phyloP scores from a whole-genome alignment of 305 asterid species.

The Rubia peregrina region DNA sequence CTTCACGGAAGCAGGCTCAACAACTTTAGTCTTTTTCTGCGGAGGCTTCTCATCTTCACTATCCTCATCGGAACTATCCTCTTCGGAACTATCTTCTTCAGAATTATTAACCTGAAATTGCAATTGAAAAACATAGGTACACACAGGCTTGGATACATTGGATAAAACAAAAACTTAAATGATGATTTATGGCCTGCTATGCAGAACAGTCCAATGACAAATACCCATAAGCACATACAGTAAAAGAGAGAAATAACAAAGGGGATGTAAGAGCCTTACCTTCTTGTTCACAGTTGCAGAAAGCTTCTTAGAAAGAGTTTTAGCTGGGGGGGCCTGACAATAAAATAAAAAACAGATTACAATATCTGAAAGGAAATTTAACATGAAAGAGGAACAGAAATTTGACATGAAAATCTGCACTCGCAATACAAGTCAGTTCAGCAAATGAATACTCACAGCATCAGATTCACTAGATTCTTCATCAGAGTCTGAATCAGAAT shows the following conservation, averaged over 20 bases:
- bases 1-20: conserved; percentile 20
- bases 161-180: too few relatives aligned
- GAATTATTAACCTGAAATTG: conserved; percentile 10
- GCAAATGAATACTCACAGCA: conserved; percentile 15
- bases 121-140: not conserved
- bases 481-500: not conserved
- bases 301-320: conserved; percentile 29
- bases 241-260: not conserved
- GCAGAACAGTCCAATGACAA: not conserved
- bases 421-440: too few relatives aligned
- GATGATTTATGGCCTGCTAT: not conserved
- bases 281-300: conserved; percentile 8
- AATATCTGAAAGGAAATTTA: not conserved
- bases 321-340: conserved; percentile 3
- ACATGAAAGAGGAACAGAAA: not conserved
- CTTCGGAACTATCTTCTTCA: conserved; percentile 42
- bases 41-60: conserved; percentile 40
- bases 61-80: conserved; percentile 47
- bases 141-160: not conserved
- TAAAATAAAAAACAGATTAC: not conserved
- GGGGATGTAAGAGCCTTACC: conserved; percentile 14
- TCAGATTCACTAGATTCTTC: conserved; percentile 4
- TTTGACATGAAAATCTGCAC: too few relatives aligned
- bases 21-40: conserved; percentile 33
- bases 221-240: not conserved